phyloP scores from a whole-genome alignment of 306 rosid species.

The Carpinus viminea region DNA sequence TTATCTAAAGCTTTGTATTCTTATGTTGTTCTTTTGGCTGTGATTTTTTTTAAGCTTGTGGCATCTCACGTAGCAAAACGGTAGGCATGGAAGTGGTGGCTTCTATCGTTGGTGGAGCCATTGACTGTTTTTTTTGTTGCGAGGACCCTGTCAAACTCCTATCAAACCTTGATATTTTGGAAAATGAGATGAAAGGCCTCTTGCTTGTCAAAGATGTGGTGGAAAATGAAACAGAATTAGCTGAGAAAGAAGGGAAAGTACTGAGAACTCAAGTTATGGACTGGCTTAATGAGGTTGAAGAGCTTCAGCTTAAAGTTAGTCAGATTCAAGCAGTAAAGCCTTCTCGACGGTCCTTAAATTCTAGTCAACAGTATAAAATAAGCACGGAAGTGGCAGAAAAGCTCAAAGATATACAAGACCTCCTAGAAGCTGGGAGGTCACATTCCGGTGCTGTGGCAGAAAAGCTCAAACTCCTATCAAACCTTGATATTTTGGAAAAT shows the following conservation, averaged over 20 bases:
- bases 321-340: neutral
- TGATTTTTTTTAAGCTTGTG: neutral
- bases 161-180: neutral
- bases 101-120: neutral
- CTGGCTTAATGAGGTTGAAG: neutral
- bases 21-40: neutral
- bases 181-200: neutral
- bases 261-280: neutral
- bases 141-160: neutral
- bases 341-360: neutral
- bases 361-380: neutral
- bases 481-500: neutral
- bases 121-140: neutral
- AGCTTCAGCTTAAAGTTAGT: neutral
- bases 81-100: neutral
- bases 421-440: neutral
- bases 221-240: neutral
- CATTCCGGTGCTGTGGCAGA: too few relatives aligned
- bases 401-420: neutral
- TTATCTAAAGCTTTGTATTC: too few relatives aligned
- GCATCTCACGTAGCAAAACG: neutral
- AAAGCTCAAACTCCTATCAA: neutral
- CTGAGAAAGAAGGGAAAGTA: neutral
- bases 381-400: neutral
- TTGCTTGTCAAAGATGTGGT: neutral